Base-by-base conservation (phyloP, 768 basidiomycete genomes). In the Collybia sp. region DNA sequence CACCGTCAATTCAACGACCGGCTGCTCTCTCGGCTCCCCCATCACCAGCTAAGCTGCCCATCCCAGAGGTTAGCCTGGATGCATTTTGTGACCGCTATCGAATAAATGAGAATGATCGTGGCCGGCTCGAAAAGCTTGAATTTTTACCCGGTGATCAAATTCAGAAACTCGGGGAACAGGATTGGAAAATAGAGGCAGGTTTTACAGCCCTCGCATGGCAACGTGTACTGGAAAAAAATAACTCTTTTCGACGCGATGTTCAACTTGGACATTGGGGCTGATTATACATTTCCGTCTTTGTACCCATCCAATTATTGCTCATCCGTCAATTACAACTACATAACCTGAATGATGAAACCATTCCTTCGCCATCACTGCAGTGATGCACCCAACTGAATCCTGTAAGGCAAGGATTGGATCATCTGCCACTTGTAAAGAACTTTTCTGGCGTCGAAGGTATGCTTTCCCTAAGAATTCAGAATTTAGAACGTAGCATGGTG, bases 321-420 rank as follows among this genome's bases (percentile, higher is more conserved):
- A n/a, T n/a, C n/a, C n/a, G n/a, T n/a, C n/a, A n/a, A n/a, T n/a
- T n/a, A n/a, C n/a, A n/a, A n/a, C n/a, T n/a, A 55, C 51, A 42
- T 60, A 60, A 1, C 58, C 58, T 4, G 51, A 46, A 47, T 60
- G 48, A 12, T 16, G 18, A 45, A 59, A 57, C 58, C 56, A 60
- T 17, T 19, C 56, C 25, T 20, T 12, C 17, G 53, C 48, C 42
- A 51, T 55, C 30, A 58, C 56, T 2, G 51, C 20, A 1, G 58
- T 59, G 13, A 60, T 51, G 19, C 53, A 53, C 0, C 31, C 44
- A 36, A 52, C 52, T 12, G 53, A 50, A 12, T 60, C 58, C 1
- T 46, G 30, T 9, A 60, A 20, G 4, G 41, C 45, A 2, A 30
- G 15, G 15, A 37, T 31, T 2, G 58, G 54, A n/a, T n/a, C n/a